Percentiles rank a stretch among this genome's conserved stretches.
These are phyloP conservation scores for Avicennia marina DNA, from an alignment of 257 asterid species.

Conservation along the genomic window DNA sequence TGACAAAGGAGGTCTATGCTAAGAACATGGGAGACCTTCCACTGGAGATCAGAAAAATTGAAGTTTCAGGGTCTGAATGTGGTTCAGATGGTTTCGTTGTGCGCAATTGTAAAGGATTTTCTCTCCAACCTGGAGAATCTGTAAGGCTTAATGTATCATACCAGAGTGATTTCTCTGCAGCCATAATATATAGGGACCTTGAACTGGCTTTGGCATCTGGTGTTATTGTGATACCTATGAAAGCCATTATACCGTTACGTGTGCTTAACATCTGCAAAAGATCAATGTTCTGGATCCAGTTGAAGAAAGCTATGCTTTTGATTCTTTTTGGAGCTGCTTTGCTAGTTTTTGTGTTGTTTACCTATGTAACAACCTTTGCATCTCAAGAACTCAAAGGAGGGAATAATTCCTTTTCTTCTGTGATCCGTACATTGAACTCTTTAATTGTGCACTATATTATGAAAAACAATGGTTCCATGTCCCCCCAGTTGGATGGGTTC, in stretches of 20 bases:
- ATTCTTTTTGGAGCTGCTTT: conserved; percentile 34
- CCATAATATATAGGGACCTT: conserved; percentile 69
- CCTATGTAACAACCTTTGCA: conserved; percentile 25
- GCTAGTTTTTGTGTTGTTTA: conserved; percentile 22
- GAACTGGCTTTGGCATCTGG: conserved; percentile 62
- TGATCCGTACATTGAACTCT: neutral
- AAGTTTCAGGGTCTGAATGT: conserved; percentile 75
- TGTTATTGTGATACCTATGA: conserved; percentile 78
- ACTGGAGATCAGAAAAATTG: conserved; percentile 48
- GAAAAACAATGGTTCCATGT: neutral
- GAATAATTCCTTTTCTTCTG: neutral
- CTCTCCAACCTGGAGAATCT: conserved; percentile 75
- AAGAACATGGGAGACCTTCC: conserved; percentile 85
- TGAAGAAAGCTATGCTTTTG: conserved; percentile 36
- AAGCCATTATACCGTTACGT: conserved; percentile 56
- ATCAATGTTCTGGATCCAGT: conserved; percentile 49
- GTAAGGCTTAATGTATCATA: conserved; percentile 52
- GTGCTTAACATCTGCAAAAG: conserved; percentile 57
- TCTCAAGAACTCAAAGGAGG: too few relatives aligned
- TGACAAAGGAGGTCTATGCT: conserved; percentile 60
- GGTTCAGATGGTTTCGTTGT: conserved; percentile 68
- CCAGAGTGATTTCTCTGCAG: conserved; percentile 56
- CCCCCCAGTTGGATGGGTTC: conserved; percentile 31
- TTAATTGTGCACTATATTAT: neutral
- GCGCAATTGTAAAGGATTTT: conserved; percentile 52